Evolutionary conservation across 2,329 filamentous ascomycete genomes (phyloP), one percentile per base, ranked within the genome.

Genomic region (Ambrosiella beaveri): DNA sequence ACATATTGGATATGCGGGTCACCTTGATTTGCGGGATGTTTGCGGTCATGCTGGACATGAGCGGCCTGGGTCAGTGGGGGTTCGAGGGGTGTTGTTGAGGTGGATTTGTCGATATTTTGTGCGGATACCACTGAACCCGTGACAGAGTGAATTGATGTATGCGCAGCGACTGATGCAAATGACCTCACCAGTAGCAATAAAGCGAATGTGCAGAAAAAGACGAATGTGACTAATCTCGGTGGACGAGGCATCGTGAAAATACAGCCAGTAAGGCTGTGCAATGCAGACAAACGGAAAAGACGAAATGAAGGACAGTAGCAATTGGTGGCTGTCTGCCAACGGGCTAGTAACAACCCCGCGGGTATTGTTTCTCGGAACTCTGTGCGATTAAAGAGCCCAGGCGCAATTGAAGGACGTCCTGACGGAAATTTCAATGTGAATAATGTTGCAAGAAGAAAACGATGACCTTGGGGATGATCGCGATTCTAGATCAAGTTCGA

Each of bases 151-250:
- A n/a, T 47, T 3, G 63, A 80, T 65, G 60, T 75, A 72, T 62
- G 77, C 77, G 65, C 51, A 15, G 27, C 36, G 19, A 54, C 51
- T 13, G 36, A 37, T 38, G 36, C 36, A 37, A 55, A 37, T 9
- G 40, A 59, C 39, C 51, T 47, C 36, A 40, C 41, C 47, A 15
- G 17, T 15, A 59, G 71, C 67, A 80, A 78, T 64, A 80, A 68
- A 57, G 73, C 74, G 52, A 74, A 74, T 65, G 73, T 69, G 65
- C 74, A 71, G 67, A 78, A 79, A 65, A 80, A 69, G 61, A 73
- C 69, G 65, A 80, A 71, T 59, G 79, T 75, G 64, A 72, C 71
- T 63, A 79, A 71, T 64, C 77, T 74, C 59, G 77, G 75, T 49
- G 77, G 71, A 63, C 77, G 74, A 76, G 79, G 79, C 62, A 65